These are phyloP conservation scores for Alternaria infectoria DNA, from an alignment of 2,329 filamentous ascomycete genomes.

Conservation along the genomic window DNA sequence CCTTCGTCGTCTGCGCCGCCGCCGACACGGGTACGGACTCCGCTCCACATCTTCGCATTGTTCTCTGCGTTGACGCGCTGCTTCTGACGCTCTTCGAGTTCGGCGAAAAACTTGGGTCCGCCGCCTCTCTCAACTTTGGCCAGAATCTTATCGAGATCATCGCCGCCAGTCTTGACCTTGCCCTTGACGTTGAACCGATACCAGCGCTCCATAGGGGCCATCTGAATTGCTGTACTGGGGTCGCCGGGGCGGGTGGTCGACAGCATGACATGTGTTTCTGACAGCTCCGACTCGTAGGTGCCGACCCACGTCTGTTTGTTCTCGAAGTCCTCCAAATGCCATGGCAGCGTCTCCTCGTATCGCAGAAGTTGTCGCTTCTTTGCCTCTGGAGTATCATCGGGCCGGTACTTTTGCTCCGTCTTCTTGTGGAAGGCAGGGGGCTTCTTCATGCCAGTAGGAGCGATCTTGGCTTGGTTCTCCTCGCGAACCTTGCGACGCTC, in stretches of 20 bases:
- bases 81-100: conserved; percentile 52
- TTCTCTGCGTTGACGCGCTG: conserved; percentile 55
- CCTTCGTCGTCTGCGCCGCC: conserved; percentile 49
- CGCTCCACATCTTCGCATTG: conserved; percentile 17
- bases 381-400: conserved; percentile 78
- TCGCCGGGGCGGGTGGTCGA: conserved; percentile 65
- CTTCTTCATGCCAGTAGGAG: conserved; percentile 76
- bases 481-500: conserved; percentile 87
- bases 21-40: conserved; percentile 40
- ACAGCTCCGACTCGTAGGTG: conserved; percentile 86
- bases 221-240: conserved; percentile 66
- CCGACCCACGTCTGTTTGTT: conserved; percentile 95
- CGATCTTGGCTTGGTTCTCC: conserved; percentile 89
- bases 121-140: conserved; percentile 71
- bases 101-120: conserved; percentile 74
- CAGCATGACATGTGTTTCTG: conserved; percentile 79
- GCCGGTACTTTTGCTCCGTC: conserved; percentile 81
- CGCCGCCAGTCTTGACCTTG: conserved; percentile 79
- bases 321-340: conserved; percentile 96
- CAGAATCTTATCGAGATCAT: conserved; percentile 87
- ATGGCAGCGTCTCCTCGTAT: conserved; percentile 94
- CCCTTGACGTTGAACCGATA: conserved; percentile 82
- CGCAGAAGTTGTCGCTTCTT: conserved; percentile 68
- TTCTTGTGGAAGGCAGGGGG: conserved; percentile 74
- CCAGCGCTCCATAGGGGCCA: conserved; percentile 94